Evolutionary conservation across 805 yeast species (phyloP).

Genomic region (Spathaspora girioi): DNA sequence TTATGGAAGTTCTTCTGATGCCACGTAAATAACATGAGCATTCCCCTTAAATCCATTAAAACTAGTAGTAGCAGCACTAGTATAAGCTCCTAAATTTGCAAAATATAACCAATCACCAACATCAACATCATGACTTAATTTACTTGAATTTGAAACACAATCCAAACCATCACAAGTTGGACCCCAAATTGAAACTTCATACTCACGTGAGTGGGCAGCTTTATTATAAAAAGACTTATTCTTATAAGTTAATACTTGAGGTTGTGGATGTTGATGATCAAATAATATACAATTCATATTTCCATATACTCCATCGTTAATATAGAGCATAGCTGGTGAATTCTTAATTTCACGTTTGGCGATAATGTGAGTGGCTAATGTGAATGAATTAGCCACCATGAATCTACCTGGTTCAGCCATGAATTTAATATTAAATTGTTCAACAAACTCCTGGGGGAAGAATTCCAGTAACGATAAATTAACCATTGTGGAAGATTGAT

Average conservation of each 20-base stretch:
- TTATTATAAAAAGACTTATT: conserved; percentile 42
- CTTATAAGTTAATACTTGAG: conserved; percentile 60
- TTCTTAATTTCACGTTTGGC: conserved; percentile 60
- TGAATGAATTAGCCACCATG: conserved; percentile 80
- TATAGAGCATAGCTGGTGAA: conserved; percentile 65
- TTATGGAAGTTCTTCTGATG: conserved; percentile 8
- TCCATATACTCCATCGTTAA: conserved; percentile 95
- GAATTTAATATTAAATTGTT: conserved; percentile 34
- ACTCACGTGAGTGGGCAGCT: conserved; percentile 22
- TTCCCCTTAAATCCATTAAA: conserved; percentile 82
- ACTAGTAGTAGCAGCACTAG: conserved; percentile 85
- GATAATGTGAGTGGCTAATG: conserved; percentile 78
- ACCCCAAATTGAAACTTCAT: conserved; percentile 78
- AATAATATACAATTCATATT: conserved; percentile 90
- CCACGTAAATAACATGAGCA: conserved; percentile 60
- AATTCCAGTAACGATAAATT: conserved; percentile 49
- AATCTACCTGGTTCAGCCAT: conserved; percentile 96
- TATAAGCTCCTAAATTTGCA: conserved; percentile 83
- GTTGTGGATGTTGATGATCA: conserved; percentile 82
- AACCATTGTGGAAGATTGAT: conserved; percentile 54
- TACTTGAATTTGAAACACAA: conserved; percentile 56
- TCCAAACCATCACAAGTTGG: conserved; percentile 98
- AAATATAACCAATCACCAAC: conserved; percentile 95
- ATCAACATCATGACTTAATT: conserved; percentile 55
- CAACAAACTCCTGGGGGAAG: conserved; percentile 48